These are phyloP conservation scores for Pichia nakasei DNA, from an alignment of 805 yeast genomes.

Conservation along the genomic window DNA sequence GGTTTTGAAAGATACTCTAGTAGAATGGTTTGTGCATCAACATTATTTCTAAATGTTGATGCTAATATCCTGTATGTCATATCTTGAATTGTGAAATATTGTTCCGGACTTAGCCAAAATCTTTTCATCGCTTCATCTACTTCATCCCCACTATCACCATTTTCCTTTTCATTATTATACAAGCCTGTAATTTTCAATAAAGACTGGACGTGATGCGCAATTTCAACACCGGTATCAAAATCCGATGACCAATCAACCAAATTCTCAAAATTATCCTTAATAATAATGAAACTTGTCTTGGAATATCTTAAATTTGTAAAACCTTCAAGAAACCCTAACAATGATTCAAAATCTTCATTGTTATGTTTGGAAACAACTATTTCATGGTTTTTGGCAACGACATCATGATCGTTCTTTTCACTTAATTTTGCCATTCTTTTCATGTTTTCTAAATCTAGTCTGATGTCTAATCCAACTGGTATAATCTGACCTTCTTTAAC, in stretches of 20 bases:
- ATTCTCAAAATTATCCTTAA: slow-evolving; percentile 27
- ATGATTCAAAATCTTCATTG: slow-evolving; percentile 1
- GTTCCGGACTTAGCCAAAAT: slow-evolving; percentile 9
- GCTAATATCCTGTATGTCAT: slow-evolving; percentile 52
- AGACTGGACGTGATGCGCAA: slow-evolving; percentile 28
- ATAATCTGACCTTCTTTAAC: slow-evolving; percentile 65
- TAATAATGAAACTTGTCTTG: not conserved
- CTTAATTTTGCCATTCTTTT: slow-evolving; percentile 58
- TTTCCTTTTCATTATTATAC: slow-evolving; percentile 8
- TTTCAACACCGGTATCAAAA: slow-evolving; percentile 47
- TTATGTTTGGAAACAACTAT: slow-evolving; percentile 3
- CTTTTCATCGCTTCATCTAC: too few relatives aligned
- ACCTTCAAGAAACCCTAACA: slow-evolving; percentile 3
- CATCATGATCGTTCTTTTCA: not conserved
- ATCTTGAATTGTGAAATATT: slow-evolving; percentile 33
- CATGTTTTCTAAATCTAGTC: slow-evolving; percentile 67
- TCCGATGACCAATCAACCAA: slow-evolving; percentile 61
- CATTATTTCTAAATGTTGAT: slow-evolving; percentile 66
- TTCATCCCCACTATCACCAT: not conserved
- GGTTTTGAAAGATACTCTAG: slow-evolving; percentile 13
- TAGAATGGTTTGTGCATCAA: slow-evolving; percentile 25
- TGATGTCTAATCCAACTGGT: slow-evolving; percentile 73
- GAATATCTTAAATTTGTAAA: not conserved
- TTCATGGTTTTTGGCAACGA: slow-evolving; percentile 7
- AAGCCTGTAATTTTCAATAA: slow-evolving; percentile 26